Conservation (phyloP, 129 eudicot genomes). For the Oenanthe sinensis region DNA sequence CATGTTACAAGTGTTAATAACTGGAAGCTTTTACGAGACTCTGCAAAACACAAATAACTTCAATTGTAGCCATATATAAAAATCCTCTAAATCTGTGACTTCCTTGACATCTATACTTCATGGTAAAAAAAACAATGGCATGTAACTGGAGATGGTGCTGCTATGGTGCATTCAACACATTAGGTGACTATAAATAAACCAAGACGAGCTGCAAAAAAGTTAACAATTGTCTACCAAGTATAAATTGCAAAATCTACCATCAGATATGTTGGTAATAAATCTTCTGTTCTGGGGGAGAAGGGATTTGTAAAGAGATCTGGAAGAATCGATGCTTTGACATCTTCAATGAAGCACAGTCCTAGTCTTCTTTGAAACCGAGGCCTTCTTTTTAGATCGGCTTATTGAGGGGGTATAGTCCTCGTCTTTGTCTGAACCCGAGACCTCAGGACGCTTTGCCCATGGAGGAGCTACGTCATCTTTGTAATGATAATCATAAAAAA, state of each 20-base stretch:
- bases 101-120: too few species aligned
- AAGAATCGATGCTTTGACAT: too few species aligned
- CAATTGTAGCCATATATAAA: too few species aligned
- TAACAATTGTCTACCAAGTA: neutral
- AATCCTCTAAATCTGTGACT: too few species aligned
- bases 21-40: neutral
- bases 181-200: neutral
- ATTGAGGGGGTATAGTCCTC: slow-evolving; percentile 40
- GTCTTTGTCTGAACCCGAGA: slow-evolving; percentile 40
- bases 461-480: slow-evolving; percentile 74
- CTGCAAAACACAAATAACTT: neutral
- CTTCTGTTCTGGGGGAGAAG: neutral
- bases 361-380: neutral
- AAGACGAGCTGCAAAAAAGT: neutral
- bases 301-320: neutral
- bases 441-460: slow-evolving; percentile 77
- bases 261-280: neutral
- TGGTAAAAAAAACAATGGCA: too few species aligned
- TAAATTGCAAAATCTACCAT: neutral
- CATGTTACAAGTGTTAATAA: too few species aligned
- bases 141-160: too few species aligned
- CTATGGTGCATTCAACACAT: neutral
- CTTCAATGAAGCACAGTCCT: neutral
- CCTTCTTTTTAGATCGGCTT: slow-evolving; percentile 56
- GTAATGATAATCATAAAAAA: slow-evolving; percentile 64